Base-by-base conservation (phyloP, 345 rosid species). In the Gossypium herbaceum region DNA sequence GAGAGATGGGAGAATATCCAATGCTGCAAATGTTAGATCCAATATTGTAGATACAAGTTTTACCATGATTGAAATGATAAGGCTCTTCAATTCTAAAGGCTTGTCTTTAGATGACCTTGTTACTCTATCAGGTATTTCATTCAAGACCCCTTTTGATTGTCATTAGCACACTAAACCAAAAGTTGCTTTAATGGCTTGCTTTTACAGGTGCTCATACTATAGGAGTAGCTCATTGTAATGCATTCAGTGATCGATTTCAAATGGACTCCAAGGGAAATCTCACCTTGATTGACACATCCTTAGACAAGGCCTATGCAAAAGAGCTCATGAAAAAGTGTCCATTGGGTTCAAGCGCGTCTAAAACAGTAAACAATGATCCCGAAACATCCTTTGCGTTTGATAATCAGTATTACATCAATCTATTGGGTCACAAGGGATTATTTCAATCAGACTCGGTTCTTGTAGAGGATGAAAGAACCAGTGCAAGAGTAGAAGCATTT, bases 1-100 rank as follows among this genome's bases (percentile, higher is more conserved):
- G 63, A 90, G 88, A 81, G 95, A 90, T 70, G 93, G 95, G 13
- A 88, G 61, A 12, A 76, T 79, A 22, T 92, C 97, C 22, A 24
- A 78, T 4, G 87, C 83, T 2, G 81, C 27, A 75, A 83, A 88
- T 50, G 71, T 64, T 39, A 64, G 71, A 27, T 52, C 62, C 7
- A 74, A 74, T 56, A 63, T 64, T 10, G 51, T 41, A n/a, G 77
- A 52, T 54, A 62, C 77, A 19, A 62, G 70, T 22, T 74, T 74
- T 20, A 64, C 61, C 27, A 51, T 64, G 62, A 29, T 12, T 54
- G 71, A 74, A 19, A 63, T 74, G 71, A 12, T 34, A 13, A 34
- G 64, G 47, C 70, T 62, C 45, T 74, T 74, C 61, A 50, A 43
- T 2, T 64, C 71, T 1, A 74, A 74, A 74, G 77, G 61, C 71